phyloP scores from a whole-genome alignment of 2,329 filamentous ascomycete species.

The Thielaviopsis populi region DNA sequence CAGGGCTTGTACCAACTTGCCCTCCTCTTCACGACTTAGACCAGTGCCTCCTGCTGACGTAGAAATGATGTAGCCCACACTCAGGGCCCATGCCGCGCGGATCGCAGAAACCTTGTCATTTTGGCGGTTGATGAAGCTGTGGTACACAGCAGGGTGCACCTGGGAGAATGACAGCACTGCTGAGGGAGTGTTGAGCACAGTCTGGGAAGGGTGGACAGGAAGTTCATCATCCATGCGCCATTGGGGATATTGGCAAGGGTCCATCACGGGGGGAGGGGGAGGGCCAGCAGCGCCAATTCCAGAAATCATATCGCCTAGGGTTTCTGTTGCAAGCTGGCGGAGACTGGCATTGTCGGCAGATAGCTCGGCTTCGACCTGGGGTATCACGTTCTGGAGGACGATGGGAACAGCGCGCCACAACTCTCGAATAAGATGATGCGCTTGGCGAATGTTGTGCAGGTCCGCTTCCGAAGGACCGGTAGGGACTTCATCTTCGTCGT shows the following conservation, averaged over 20 bases:
- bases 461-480: conserved; percentile 65
- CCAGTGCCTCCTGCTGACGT: conserved; percentile 86
- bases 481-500: conserved; percentile 44
- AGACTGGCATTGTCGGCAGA: conserved; percentile 79
- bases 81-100: conserved; percentile 72
- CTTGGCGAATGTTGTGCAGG: conserved; percentile 74
- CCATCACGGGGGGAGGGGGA: conserved; percentile 54
- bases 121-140: conserved; percentile 68
- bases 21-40: conserved; percentile 68
- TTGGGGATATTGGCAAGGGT: conserved; percentile 75
- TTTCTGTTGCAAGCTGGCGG: conserved; percentile 78
- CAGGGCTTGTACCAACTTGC: conserved; percentile 55
- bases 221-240: conserved; percentile 47
- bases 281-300: conserved; percentile 86
- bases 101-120: conserved; percentile 78
- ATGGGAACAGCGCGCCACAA: conserved; percentile 83
- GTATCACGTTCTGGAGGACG: conserved; percentile 83
- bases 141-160: conserved; percentile 62
- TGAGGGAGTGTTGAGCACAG: conserved; percentile 63
- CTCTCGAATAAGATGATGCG: conserved; percentile 76
- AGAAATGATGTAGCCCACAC: conserved; percentile 70
- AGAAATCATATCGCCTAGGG: conserved; percentile 84
- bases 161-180: conserved; percentile 84
- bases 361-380: conserved; percentile 82
- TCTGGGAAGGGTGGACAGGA: conserved; percentile 33